These are phyloP conservation scores for Papiliotrema flavescens DNA, from an alignment of 1,284 basidiomycete genomes.

Conservation along the genomic window DNA sequence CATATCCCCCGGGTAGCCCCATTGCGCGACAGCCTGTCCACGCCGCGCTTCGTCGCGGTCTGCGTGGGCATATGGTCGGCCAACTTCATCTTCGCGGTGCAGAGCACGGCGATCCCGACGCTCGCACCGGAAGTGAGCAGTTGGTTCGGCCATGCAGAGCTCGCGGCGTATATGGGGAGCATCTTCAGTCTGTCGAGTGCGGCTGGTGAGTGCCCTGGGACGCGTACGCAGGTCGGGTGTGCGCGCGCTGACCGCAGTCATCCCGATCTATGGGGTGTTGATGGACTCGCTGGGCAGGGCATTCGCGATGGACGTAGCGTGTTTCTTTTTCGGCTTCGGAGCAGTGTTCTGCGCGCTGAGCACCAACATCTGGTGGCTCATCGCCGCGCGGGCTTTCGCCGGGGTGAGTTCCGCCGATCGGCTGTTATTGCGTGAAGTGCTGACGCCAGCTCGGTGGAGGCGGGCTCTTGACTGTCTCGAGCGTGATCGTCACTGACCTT, in stretches of 20 bases:
- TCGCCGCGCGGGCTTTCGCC: conserved; percentile 39
- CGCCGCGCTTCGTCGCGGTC: conserved; percentile 21
- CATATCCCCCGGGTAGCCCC: conserved; percentile 11
- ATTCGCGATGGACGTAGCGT: conserved; percentile 42
- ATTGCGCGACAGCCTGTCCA: conserved; percentile 25
- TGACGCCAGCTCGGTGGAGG: conserved; percentile 41
- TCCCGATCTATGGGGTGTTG: conserved; percentile 48
- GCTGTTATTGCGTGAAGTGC: background rate
- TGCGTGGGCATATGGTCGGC: conserved; percentile 33
- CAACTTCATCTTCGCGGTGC: conserved; percentile 48
- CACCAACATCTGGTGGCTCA: conserved; percentile 38
- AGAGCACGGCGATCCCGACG: conserved; percentile 45
- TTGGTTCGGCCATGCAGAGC: conserved; percentile 44
- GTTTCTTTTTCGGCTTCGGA: conserved; percentile 39
- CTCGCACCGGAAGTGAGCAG: conserved; percentile 34
- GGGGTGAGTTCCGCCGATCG: conserved; percentile 34
- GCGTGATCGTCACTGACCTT: conserved; percentile 48
- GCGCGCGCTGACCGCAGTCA: conserved; percentile 17
- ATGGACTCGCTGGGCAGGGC: conserved; percentile 45
- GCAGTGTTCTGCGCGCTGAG: conserved; percentile 40
- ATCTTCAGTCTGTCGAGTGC: conserved; percentile 43
- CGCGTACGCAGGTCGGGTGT: conserved; percentile 1
- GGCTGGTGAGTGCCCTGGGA: conserved; percentile 24
- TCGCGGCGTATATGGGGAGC: conserved; percentile 45
- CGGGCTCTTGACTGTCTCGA: conserved; percentile 45